Conservation (phyloP, 2,329 filamentous ascomycete species). For the Coniochaeta ligniaria region DNA sequence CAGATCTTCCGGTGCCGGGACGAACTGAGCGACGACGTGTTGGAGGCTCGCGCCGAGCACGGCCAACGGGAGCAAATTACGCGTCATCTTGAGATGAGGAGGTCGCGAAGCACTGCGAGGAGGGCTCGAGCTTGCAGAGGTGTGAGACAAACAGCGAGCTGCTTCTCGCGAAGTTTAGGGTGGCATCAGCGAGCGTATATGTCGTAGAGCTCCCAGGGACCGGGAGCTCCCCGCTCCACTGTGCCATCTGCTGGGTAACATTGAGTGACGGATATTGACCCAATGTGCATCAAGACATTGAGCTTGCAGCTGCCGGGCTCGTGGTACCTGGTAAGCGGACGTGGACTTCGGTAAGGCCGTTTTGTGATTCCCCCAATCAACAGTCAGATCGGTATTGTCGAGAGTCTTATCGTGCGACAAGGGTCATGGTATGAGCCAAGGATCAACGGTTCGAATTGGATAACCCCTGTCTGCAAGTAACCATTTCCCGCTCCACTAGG, state of each 20-base stretch:
- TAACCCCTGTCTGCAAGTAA: neutral
- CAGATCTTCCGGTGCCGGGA: slow-evolving; percentile 26
- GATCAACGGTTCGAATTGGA: neutral
- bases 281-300: neutral
- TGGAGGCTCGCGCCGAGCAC: neutral
- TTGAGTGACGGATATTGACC: neutral
- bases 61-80: neutral
- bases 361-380: neutral
- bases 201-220: neutral
- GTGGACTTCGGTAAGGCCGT: neutral
- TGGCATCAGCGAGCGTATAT: neutral
- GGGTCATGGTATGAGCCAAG: neutral
- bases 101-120: neutral
- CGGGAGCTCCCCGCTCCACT: neutral
- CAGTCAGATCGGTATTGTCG: neutral
- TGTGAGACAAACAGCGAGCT: neutral
- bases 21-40: slow-evolving; percentile 20
- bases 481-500: neutral
- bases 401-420: neutral
- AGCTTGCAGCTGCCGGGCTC: neutral
- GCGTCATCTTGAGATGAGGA: neutral
- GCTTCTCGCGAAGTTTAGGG: neutral
- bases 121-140: neutral
- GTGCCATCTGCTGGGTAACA: neutral
- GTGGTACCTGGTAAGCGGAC: neutral